Evolutionary conservation across 352 stramenopile genomes (phyloP).

Genomic region (Pythium aquatile): DNA sequence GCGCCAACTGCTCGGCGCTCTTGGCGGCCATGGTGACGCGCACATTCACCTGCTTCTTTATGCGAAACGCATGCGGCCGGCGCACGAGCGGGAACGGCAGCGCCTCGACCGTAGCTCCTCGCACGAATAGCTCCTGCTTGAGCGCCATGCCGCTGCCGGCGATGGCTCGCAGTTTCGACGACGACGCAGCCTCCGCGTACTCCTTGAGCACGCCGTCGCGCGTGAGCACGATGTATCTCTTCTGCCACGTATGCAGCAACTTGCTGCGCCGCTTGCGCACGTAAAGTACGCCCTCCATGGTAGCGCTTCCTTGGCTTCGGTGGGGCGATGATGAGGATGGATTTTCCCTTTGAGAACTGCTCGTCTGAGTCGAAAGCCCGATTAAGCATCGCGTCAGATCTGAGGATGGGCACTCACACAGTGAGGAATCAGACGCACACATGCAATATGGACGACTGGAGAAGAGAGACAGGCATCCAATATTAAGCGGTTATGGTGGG

Average conservation of each 20-base stretch:
- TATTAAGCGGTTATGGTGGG: conserved; percentile 20
- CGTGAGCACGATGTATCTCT: conserved; percentile 65
- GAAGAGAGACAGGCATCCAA: conserved; percentile 7
- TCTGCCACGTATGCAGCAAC: conserved; percentile 64
- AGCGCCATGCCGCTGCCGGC: conserved; percentile 49
- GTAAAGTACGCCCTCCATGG: conserved; percentile 61
- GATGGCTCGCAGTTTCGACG: conserved; percentile 10
- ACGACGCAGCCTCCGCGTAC: conserved; percentile 35
- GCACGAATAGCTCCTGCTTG: conserved; percentile 41
- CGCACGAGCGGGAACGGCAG: conserved; percentile 53
- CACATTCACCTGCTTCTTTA: conserved; percentile 27
- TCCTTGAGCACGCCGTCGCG: conserved; percentile 47
- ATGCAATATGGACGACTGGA: conserved; percentile 7
- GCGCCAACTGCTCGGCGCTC: conserved; percentile 38
- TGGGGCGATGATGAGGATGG: not conserved
- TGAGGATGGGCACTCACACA: not conserved
- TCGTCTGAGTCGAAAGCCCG: conserved; percentile 16
- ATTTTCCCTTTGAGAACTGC: not conserved
- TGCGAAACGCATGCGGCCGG: conserved; percentile 55
- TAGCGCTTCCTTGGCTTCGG: not conserved
- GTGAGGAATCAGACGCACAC: conserved; percentile 6
- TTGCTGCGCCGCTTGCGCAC: conserved; percentile 48
- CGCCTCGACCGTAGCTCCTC: conserved; percentile 34
- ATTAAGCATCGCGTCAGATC: conserved; percentile 19
- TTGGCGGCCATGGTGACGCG: conserved; percentile 51